Evolutionary conservation across 768 basidiomycete genomes (phyloP), one percentile per base, ranked within the genome.

Genomic region (Coprinopsis cinerea): DNA sequence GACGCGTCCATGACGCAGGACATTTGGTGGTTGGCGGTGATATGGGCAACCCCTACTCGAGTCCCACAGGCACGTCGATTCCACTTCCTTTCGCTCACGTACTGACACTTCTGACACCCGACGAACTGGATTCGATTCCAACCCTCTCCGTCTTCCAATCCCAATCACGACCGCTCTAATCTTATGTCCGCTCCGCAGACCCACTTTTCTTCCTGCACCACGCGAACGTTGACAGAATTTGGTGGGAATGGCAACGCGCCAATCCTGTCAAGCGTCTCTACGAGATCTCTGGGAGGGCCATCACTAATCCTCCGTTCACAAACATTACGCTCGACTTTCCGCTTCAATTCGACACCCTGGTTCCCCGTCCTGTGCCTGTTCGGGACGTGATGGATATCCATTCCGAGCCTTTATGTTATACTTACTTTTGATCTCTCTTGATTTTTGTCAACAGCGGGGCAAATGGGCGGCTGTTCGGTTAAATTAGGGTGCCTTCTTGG

Each of bases 141-240:
- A 32, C 15, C 30, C 30, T 15, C 15, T 7, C 30, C 30, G 15
- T 32, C 30, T 32, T 15, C 30, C 30, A 7, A 15, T 32, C 15
- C 30, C 15, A 15, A 32, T 32, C 9, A 32, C 15, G 30, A 15
- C 9, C 30, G 30, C 30, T 15, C 15, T 7, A 7, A 7, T 7
- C 30, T 32, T 32, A 32, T 32, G 7, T 32, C 30, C 30, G 30
- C 30, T 9, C 17, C 17, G 36, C 36, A 71, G 69, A 72, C 44
- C 69, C 70, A 3, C 32, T 73, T 7, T 72, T 72, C 57, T 70
- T 67, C 55, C 55, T 71, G 17, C 70, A 72, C 49, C 69, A 71
- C 47, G 63, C 66, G 11, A 70, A 69, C 46, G 45, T 73, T 11
- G 69, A 72, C 44, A 62, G 69, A n/a, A 58, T 73, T 1, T 72